Base-by-base conservation (phyloP, 805 yeast genomes). In the Yarrowia bubula region DNA sequence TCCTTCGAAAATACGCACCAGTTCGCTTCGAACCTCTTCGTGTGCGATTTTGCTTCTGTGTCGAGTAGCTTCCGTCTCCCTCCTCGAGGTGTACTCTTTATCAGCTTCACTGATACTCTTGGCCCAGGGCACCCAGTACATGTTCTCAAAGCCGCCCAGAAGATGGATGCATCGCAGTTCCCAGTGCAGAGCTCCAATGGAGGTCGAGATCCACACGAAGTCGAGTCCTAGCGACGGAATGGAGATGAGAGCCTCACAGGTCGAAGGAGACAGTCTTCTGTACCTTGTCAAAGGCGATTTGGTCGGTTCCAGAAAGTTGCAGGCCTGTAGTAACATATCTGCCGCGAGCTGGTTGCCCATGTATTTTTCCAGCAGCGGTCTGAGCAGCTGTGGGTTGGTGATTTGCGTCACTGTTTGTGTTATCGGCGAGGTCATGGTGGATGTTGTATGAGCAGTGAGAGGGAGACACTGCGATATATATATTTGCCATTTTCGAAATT, bases 191-290 rank as follows among this genome's bases (percentile, higher is more conserved):
- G 41, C 32, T 7, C 46, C 31, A 9, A 70, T 68, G 5, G 69
- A 61, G n/a, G 55, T 51, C 11, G 71, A 70, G 42, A 69, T 71
- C 71, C 71, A 70, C n/a, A 70, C 58, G 33, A 70, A 67, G 33
- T 66, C 69, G 15, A 69, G 61, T 1, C 67, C 68, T 4, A 57
- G 39, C 2, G 39, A 50, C 2, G 50, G 22, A 1, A 65, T 55
- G 18, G 58, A 58, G 18, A 63, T 63, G 18, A 53, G 51, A 2
- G 70, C 70, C 51, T 70, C 71, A 1, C 70, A 14, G 18, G 38
- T 63, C 35, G 62, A 47, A 33, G 55, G 57, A 13, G 48, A 61
- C 14, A 46, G 57, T 9, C 37, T 17, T 35, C 42, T 9, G 50
- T 42, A 62, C 14, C 51, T 50, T 3, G 43, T 43, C 48, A 32